These are phyloP conservation scores for Cercophora newfieldiana DNA, from an alignment of 495 filamentous ascomycete genomes.

Conservation along the genomic window DNA sequence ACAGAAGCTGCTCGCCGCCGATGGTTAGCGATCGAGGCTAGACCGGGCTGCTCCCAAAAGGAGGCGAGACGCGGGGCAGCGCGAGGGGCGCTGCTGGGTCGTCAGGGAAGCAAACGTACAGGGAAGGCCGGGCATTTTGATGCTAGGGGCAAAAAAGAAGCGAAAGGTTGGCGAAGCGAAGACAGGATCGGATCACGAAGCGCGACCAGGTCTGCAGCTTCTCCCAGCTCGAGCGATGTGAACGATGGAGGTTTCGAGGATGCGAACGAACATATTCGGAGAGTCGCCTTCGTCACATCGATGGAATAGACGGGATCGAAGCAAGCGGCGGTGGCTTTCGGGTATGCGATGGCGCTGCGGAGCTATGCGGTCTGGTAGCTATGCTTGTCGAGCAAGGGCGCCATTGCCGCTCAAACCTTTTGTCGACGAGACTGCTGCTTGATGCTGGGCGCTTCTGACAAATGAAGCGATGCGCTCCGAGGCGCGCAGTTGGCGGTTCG, in stretches of 20 bases:
- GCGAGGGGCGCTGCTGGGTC: slow-evolving; percentile 7
- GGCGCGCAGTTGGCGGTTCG: background rate
- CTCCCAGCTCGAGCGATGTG: slow-evolving; percentile 37
- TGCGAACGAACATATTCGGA: slow-evolving; percentile 40
- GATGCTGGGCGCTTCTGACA: slow-evolving; percentile 6
- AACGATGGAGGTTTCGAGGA: slow-evolving; percentile 26
- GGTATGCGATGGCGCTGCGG: background rate
- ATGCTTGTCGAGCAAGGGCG: background rate
- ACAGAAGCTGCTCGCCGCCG: slow-evolving; percentile 69
- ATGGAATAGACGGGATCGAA: background rate
- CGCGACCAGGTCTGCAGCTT: slow-evolving; percentile 24
- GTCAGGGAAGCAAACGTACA: slow-evolving; percentile 53
- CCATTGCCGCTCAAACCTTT: slow-evolving; percentile 6
- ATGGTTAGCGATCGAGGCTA: slow-evolving; percentile 19
- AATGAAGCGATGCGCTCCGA: background rate
- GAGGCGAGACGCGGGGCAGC: background rate
- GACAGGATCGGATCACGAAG: slow-evolving; percentile 21
- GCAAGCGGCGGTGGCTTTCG: background rate
- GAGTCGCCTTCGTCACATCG: slow-evolving; percentile 28
- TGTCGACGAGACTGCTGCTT: background rate
- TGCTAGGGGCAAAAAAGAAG: slow-evolving; percentile 8
- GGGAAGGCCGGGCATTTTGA: slow-evolving; percentile 87
- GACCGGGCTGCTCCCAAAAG: background rate
- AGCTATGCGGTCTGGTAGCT: background rate
- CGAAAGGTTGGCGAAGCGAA: background rate